Evolutionary conservation across 345 rosid genomes (phyloP).

Genomic region (Linum tenue): DNA sequence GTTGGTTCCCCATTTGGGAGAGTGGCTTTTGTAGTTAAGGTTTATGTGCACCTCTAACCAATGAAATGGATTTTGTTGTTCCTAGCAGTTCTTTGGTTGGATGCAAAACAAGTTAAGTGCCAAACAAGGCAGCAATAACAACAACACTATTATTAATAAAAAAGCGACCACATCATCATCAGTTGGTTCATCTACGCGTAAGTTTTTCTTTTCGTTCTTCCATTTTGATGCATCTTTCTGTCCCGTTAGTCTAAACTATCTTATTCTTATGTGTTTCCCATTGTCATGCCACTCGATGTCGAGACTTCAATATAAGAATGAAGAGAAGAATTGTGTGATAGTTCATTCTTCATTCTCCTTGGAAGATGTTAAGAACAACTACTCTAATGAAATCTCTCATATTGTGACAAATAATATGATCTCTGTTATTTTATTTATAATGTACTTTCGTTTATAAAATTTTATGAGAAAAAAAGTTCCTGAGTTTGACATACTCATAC

Average conservation of each 20-base stretch:
- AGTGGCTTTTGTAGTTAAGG: not conserved
- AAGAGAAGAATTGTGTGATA: no score
- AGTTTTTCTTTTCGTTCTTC: conserved; percentile 15
- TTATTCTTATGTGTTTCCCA: not conserved
- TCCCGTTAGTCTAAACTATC: not conserved
- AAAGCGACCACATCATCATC: conserved; percentile 27
- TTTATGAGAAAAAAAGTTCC: no score
- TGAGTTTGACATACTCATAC: no score
- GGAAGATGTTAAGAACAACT: no score
- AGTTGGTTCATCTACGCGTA: conserved; percentile 43
- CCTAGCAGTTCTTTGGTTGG: conserved; percentile 70
- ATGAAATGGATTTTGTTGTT: not conserved
- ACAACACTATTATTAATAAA: not conserved
- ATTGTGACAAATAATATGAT: no score
- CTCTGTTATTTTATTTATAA: no score
- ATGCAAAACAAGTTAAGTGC: conserved; percentile 74
- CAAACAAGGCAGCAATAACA: conserved; percentile 33
- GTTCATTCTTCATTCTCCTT: no score
- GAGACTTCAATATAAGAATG: no score
- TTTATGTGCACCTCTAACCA: not conserved
- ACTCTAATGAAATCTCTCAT: no score
- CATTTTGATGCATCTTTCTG: not conserved
- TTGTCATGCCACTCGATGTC: no score
- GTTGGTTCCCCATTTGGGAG: not conserved
- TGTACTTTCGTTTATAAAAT: no score